Evolutionary conservation across 192 early-diverging fungal species (phyloP), one percentile per base, ranked within the genome.

Genomic region (Dissophora ornata): DNA sequence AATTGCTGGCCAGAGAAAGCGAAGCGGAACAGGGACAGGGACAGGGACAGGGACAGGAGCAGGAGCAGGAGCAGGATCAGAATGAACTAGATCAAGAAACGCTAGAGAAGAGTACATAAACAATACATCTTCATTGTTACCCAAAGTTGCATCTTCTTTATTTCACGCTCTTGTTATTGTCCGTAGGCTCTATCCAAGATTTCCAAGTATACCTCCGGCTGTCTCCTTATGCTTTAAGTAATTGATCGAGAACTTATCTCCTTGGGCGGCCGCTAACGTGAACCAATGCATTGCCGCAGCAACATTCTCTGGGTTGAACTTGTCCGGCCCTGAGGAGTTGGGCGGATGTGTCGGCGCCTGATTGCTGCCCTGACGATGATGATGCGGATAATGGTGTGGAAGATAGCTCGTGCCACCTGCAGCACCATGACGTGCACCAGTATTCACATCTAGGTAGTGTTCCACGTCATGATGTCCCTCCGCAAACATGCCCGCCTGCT

Each of bases 231-330:
- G 79, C 48, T 80, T 75, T 48, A 81, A 67, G 41, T 63, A 81
- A 24, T 69, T 73, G 54, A 69, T 68, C 13, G 80, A 75, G 30
- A 81, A 75, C 33, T 77, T 59, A 40, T 81, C 80, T 13, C 80
- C 80, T 30, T 81, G 80, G 2, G 63, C 70, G 0, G 80, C 80
- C 8, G 80, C 80, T 26, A 81, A 33, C 9, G 46, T 46, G 36
- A 81, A 81, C 80, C 80, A 81, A 50, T 81, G 80, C 62, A 81
- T 69, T 4, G 80, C 80, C 11, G 80, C 80, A 1, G 80, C 67
- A 12, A 81, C 59, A 22, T 70, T 81, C 57, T 73, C 66, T 0
- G 80, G 71, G 22, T 81, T 81, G 44, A 75, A 81, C 50, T 81
- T 81, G 41, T 74, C 69, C 0, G 79, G 79, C 1, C 51, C 67